Base-by-base conservation (phyloP, 441 rosid species). In the Eugenia klotzschiana region DNA sequence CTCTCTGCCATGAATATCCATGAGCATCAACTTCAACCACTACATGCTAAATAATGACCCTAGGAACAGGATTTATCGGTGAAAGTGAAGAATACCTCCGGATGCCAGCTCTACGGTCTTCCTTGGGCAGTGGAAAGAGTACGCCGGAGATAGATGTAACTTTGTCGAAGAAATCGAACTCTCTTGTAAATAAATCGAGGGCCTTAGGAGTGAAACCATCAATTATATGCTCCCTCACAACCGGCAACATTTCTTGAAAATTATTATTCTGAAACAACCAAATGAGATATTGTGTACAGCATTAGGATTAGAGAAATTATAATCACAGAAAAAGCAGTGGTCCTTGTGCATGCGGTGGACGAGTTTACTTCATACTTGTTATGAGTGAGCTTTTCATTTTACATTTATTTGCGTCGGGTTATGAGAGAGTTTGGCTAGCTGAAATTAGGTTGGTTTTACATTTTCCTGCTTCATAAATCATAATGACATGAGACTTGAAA, bases 31-130 rank as follows among this genome's bases (percentile, higher is more conserved):
- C 80, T 80, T 85, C 82, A 88, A 81, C 37, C 51, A 51, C 80
- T 83, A 88, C 51, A 85, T 18, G 50, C 51, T 20, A 84, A 82
- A 56, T n/a, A 15, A 85, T 18, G 43, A 83, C 29, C 46, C 51
- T 10, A 80, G 69, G 80, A 60, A 22, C 8, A 6, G 33, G 18
- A 8, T 29, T 60, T 60, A 18, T 60, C 81, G 41, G 20, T 51
- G 26, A 52, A 83, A 51, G 79, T 74, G 79, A 87, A 81, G 77
- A 49, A 82, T 92, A 95, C 99, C 90, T 93, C 81, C 98, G 92
- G 87, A 97, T 97, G 82, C 98, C 98, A 60, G 98, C 99, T 87
- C 98, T 91, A 64, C 98, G 98, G 86, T 95, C 98, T 89, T 95
- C 98, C 90, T 95, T 97, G 29, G 99, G 95, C 80, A 95, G 90